phyloP scores from a whole-genome alignment of 1,284 basidiomycete genomes.

The Phlebopus sp. region DNA sequence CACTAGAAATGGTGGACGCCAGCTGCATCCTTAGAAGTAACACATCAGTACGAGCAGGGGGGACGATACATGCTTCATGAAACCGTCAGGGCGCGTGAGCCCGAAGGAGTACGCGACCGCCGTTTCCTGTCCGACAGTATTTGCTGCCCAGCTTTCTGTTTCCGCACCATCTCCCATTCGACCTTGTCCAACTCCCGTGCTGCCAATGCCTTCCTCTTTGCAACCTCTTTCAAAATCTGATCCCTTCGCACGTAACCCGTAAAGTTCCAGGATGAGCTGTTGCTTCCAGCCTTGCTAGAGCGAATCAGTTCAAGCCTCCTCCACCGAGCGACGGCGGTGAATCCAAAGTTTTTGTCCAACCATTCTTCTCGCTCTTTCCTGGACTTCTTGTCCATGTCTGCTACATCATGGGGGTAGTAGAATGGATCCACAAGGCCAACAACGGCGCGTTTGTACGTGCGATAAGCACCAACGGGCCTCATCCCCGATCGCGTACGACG shows the following conservation, averaged over 20 bases:
- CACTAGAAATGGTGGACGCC: too few relatives aligned
- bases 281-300: slow-evolving; percentile 44
- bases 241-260: slow-evolving; percentile 40
- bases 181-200: slow-evolving; percentile 21
- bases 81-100: slow-evolving; percentile 11
- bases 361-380: slow-evolving; percentile 53
- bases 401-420: slow-evolving; percentile 80
- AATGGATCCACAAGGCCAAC: slow-evolving; percentile 89
- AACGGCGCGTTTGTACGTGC: slow-evolving; percentile 83
- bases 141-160: slow-evolving; percentile 21
- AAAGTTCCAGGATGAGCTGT: slow-evolving; percentile 40
- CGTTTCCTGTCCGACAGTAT: slow-evolving; percentile 21
- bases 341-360: slow-evolving; percentile 58
- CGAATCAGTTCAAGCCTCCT: slow-evolving; percentile 46
- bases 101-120: background rate
- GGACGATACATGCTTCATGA: background rate
- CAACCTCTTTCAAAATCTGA: slow-evolving; percentile 40
- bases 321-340: slow-evolving; percentile 40
- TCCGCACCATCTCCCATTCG: slow-evolving; percentile 21
- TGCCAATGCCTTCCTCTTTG: slow-evolving; percentile 26
- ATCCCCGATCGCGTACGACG: slow-evolving; percentile 34
- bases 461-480: slow-evolving; percentile 38
- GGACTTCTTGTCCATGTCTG: slow-evolving; percentile 65
- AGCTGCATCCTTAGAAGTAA: too few relatives aligned
- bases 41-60: too few relatives aligned